Percentiles rank a stretch among this genome's conserved stretches.
These are phyloP conservation scores for Panus rudis DNA, from an alignment of 768 basidiomycete species.

Conservation along the genomic window DNA sequence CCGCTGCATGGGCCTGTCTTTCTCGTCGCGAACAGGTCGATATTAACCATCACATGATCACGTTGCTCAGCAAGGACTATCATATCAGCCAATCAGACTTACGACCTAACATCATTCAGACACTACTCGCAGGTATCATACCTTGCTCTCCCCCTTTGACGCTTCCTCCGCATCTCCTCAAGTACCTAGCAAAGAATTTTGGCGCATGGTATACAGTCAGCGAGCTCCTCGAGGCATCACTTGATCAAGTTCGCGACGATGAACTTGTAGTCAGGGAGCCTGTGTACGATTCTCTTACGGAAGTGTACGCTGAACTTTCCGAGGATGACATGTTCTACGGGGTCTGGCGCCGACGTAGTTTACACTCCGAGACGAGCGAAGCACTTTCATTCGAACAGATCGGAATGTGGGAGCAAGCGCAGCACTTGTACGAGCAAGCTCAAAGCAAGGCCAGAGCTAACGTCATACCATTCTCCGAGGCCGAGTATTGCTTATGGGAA, in stretches of 20 bases:
- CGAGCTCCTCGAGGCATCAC: slow-evolving; percentile 77
- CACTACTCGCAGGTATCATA: slow-evolving; percentile 76
- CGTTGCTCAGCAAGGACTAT: slow-evolving; percentile 87
- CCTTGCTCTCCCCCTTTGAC: slow-evolving; percentile 84
- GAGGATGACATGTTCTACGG: slow-evolving; percentile 99
- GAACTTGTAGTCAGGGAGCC: slow-evolving; percentile 75
- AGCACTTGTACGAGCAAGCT: slow-evolving; percentile 81
- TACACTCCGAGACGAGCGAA: slow-evolving; percentile 86
- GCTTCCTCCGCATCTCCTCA: slow-evolving; percentile 90
- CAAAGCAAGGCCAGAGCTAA: slow-evolving; percentile 81
- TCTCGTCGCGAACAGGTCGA: slow-evolving; percentile 84
- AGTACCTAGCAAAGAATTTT: slow-evolving; percentile 94
- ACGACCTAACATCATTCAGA: slow-evolving; percentile 89
- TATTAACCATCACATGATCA: slow-evolving; percentile 83
- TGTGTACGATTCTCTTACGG: slow-evolving; percentile 84
- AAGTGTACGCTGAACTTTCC: slow-evolving; percentile 89
- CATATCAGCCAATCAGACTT: slow-evolving; percentile 83
- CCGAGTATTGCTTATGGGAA: slow-evolving; percentile 97
- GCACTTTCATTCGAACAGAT: slow-evolving; percentile 90
- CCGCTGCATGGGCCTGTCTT: slow-evolving; percentile 78
- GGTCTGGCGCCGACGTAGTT: slow-evolving; percentile 83
- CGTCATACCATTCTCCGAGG: slow-evolving; percentile 82
- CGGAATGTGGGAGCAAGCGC: slow-evolving; percentile 94
- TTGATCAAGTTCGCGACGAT: slow-evolving; percentile 75
- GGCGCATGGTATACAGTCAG: slow-evolving; percentile 91